Evolutionary conservation across 768 basidiomycete species (phyloP).

Genomic region (Paxillus ammoniavirescens): DNA sequence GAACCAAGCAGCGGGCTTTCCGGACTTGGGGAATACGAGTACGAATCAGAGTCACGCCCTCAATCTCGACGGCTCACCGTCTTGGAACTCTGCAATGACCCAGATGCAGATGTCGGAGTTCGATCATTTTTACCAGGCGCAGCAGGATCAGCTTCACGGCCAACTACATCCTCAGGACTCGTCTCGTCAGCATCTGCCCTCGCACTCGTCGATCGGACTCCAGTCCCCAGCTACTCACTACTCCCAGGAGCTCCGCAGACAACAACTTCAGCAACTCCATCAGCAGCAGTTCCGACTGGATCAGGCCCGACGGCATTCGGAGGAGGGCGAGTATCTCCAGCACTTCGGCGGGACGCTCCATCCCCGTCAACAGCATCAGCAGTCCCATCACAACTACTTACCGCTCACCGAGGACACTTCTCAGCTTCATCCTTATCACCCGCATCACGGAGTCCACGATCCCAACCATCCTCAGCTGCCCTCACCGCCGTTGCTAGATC

Average conservation of each 20-base stretch:
- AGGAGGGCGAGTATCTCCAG: slow-evolving; percentile 38
- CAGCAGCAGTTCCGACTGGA: slow-evolving; percentile 37
- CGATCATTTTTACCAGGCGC: slow-evolving; percentile 45
- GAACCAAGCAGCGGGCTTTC: slow-evolving; percentile 30
- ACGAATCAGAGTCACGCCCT: slow-evolving; percentile 73
- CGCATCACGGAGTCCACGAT: slow-evolving; percentile 35
- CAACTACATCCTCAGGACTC: slow-evolving; percentile 46
- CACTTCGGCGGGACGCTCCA: slow-evolving; percentile 34
- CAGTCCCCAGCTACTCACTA: slow-evolving; percentile 35
- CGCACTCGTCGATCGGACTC: slow-evolving; percentile 49
- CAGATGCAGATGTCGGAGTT: slow-evolving; percentile 43
- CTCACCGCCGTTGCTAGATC: slow-evolving; percentile 35
- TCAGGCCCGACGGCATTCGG: slow-evolving; percentile 32
- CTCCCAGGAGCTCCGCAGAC: slow-evolving; percentile 48
- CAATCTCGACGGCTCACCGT: slow-evolving; percentile 78
- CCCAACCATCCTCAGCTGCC: slow-evolving; percentile 22
- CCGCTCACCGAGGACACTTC: slow-evolving; percentile 28
- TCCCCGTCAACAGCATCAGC: slow-evolving; percentile 28
- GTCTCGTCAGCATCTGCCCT: slow-evolving; percentile 47
- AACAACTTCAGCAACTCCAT: slow-evolving; percentile 39
- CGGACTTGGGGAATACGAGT: slow-evolving; percentile 52
- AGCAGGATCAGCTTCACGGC: slow-evolving; percentile 36
- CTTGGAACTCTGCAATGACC: slow-evolving; percentile 88
- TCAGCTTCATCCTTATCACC: slow-evolving; percentile 34
- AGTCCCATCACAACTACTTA: slow-evolving; percentile 27